Evolutionary conservation across 2,329 filamentous ascomycete species (phyloP).

Genomic region (Lecanosticta acicola): DNA sequence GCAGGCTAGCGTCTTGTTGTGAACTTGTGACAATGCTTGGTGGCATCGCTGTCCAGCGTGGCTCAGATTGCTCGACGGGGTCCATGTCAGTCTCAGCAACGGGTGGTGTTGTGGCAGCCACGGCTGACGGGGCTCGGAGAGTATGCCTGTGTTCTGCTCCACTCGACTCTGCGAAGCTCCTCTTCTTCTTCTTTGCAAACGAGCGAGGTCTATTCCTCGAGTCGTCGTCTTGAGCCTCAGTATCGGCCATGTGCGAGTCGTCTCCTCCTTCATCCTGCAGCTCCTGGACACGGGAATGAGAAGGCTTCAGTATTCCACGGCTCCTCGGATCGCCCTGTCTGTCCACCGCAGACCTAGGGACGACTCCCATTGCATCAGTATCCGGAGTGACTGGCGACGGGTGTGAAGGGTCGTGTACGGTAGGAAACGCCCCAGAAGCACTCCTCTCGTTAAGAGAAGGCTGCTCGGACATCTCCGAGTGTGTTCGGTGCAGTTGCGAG

Average conservation of each 20-base stretch:
- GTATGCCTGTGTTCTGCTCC: conserved; percentile 15
- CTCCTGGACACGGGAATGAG: conserved; percentile 26
- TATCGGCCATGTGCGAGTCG: conserved; percentile 25
- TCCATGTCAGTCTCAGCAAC: conserved; percentile 68
- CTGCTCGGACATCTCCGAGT: conserved; percentile 25
- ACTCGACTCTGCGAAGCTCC: conserved; percentile 11
- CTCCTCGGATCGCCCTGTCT: conserved; percentile 16
- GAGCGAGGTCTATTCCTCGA: too few relatives aligned
- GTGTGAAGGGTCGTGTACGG: conserved; percentile 22
- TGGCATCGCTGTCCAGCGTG: conserved; percentile 28
- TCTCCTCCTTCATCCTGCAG: conserved; percentile 23
- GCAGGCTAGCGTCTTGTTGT: conserved; percentile 83
- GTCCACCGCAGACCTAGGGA: conserved; percentile 16
- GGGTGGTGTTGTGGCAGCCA: conserved; percentile 61
- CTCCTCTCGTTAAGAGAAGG: conserved; percentile 26
- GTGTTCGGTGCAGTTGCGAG: conserved; percentile 27
- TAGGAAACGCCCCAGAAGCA: conserved; percentile 16
- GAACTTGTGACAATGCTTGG: conserved; percentile 62
- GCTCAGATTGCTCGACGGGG: conserved; percentile 36
- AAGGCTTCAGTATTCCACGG: conserved; percentile 15
- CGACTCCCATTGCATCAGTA: conserved; percentile 25
- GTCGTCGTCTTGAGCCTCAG: conserved; percentile 27
- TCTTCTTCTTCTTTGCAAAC: conserved; percentile 21
- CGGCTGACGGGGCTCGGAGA: too few relatives aligned
- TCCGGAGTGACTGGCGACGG: conserved; percentile 32